Percentiles rank a stretch among this genome's conserved stretches.
These are phyloP conservation scores for Xylaria sp. DNA, from an alignment of 2,329 filamentous ascomycete species.

Conservation along the genomic window DNA sequence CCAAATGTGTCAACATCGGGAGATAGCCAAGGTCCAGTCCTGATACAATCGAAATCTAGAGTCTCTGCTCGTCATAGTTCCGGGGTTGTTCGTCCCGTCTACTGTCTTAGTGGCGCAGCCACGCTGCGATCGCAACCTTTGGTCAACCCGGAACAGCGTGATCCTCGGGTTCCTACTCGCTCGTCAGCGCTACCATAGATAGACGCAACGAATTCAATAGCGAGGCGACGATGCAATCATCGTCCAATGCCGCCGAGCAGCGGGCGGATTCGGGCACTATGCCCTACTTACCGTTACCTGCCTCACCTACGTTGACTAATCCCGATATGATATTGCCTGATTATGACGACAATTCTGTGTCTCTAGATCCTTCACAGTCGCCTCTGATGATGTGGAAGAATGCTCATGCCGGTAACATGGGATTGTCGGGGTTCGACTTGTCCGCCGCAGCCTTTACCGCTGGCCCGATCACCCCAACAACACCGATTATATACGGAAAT, in stretches of 20 bases:
- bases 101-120: not conserved
- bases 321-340: constrained; percentile 94
- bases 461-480: constrained; percentile 61
- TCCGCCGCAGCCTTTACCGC: constrained; percentile 54
- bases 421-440: constrained; percentile 60
- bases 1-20: constrained; percentile 6
- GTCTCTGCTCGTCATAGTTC: not conserved
- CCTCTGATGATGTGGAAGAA: constrained; percentile 64
- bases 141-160: not conserved
- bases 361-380: constrained; percentile 63
- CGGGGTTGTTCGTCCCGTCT: not conserved
- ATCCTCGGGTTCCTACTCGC: constrained; percentile 4
- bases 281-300: constrained; percentile 63
- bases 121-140: not conserved
- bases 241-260: constrained; percentile 39
- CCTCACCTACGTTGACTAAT: constrained; percentile 89
- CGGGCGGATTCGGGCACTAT: constrained; percentile 38
- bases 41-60: not conserved
- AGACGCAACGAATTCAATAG: constrained; percentile 29
- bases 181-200: constrained; percentile 19
- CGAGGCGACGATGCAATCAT: constrained; percentile 42
- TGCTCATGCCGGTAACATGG: constrained; percentile 52
- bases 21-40: constrained; percentile 7
- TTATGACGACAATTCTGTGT: constrained; percentile 67
- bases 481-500: constrained; percentile 75